These are phyloP conservation scores for Aspergillus haitiensis DNA, from an alignment of 495 filamentous ascomycete species.

Conservation along the genomic window DNA sequence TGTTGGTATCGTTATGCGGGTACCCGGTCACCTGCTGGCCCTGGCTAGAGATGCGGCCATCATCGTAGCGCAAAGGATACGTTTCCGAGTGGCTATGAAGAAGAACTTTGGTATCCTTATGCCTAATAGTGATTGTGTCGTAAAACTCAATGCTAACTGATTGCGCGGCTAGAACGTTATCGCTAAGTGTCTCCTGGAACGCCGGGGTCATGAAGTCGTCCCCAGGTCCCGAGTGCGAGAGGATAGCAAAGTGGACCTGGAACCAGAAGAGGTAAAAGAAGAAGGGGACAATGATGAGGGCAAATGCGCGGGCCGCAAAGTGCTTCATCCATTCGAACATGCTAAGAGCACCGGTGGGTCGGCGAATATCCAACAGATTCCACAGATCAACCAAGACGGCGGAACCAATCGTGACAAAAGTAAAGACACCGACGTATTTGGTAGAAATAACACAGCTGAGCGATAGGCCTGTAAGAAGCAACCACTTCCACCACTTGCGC, in stretches of 20 bases:
- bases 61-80: slow-evolving; percentile 94
- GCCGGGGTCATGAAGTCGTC: slow-evolving; percentile 99
- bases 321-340: slow-evolving; percentile 84
- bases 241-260: slow-evolving; percentile 94
- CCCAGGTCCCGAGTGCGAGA: slow-evolving; percentile 85
- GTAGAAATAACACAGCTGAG: slow-evolving; percentile 97
- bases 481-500: slow-evolving; percentile 99
- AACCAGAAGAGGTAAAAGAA: slow-evolving; percentile 99
- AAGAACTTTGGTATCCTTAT: slow-evolving; percentile 96
- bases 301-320: slow-evolving; percentile 79
- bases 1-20: slow-evolving; percentile 97
- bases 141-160: slow-evolving; percentile 86
- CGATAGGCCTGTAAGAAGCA: slow-evolving; percentile 88
- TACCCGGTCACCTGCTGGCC: slow-evolving; percentile 98
- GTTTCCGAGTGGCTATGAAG: slow-evolving; percentile 88
- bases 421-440: slow-evolving; percentile 96
- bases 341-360: slow-evolving; percentile 71
- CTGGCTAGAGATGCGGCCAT: slow-evolving; percentile 95
- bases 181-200: slow-evolving; percentile 94
- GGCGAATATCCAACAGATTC: slow-evolving; percentile 87
- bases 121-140: slow-evolving; percentile 80
- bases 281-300: slow-evolving; percentile 86
- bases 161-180: slow-evolving; percentile 87
- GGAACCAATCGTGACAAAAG: slow-evolving; percentile 94
- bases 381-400: slow-evolving; percentile 93